Conservation (phyloP, 768 basidiomycete genomes). For the Tricholoma furcatifolium region DNA sequence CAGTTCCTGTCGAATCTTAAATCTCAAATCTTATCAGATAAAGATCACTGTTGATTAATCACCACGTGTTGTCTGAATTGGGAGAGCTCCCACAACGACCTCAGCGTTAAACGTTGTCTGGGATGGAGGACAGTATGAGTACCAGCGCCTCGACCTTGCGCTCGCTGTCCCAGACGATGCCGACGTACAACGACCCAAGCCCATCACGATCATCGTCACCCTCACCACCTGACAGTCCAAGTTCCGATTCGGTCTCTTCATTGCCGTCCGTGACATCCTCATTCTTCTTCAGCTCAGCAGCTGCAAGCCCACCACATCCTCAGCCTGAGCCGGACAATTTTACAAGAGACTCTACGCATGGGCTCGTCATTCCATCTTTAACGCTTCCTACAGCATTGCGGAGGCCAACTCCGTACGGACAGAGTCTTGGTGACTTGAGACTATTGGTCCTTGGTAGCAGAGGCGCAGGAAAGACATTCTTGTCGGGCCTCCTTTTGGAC, state of each 20-base stretch:
- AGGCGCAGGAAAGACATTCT: slow-evolving; percentile 42
- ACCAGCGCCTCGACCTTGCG: slow-evolving; percentile 43
- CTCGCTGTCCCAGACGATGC: slow-evolving; percentile 16
- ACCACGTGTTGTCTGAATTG: slow-evolving; percentile 5
- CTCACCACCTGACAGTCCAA: slow-evolving; percentile 61
- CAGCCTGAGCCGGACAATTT: slow-evolving; percentile 39
- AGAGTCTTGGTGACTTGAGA: slow-evolving; percentile 62
- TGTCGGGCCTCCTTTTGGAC: slow-evolving; percentile 50
- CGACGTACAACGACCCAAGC: slow-evolving; percentile 12
- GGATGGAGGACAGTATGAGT: slow-evolving; percentile 33
- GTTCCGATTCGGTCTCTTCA: slow-evolving; percentile 63
- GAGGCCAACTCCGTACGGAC: slow-evolving; percentile 64
- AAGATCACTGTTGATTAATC: background rate
- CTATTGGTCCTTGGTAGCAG: slow-evolving; percentile 52
- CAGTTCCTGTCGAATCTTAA: too few relatives aligned
- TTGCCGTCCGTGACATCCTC: slow-evolving; percentile 72
- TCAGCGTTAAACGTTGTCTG: background rate
- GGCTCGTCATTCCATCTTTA: slow-evolving; percentile 70
- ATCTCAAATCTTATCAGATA: slow-evolving; percentile 4
- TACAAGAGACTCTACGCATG: slow-evolving; percentile 39
- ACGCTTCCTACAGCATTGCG: slow-evolving; percentile 60
- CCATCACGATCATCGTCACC: slow-evolving; percentile 47
- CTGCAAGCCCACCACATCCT: slow-evolving; percentile 60
- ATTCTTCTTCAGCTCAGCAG: slow-evolving; percentile 77
- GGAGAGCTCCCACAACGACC: background rate